Conservation (phyloP, 768 basidiomycete genomes). For the Sistotremastrum niveocremeum region DNA sequence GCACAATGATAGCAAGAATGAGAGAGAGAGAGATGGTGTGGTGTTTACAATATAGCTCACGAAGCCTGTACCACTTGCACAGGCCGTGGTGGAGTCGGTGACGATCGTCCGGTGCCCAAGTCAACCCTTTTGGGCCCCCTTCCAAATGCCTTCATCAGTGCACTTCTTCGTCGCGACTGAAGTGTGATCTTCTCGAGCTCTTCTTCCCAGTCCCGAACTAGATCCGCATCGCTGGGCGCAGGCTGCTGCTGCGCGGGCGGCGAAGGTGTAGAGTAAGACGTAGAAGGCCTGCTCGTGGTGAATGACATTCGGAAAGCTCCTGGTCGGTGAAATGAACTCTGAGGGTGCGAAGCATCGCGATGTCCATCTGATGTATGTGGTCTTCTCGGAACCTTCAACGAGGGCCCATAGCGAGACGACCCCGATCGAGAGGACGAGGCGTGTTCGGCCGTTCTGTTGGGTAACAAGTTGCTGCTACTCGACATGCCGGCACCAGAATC, state of each 20-base stretch:
- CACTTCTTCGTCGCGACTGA: slow-evolving; percentile 34
- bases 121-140: not conserved
- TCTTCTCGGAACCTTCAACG: slow-evolving; percentile 31
- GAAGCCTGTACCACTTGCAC: too few relatives aligned
- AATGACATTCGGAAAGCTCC: slow-evolving; percentile 11
- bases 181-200: slow-evolving; percentile 61
- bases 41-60: too few relatives aligned
- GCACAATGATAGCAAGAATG: too few relatives aligned
- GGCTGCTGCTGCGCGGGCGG: not conserved
- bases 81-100: too few relatives aligned
- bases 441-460: slow-evolving; percentile 7
- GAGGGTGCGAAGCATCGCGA: slow-evolving; percentile 30
- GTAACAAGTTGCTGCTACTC: too few relatives aligned
- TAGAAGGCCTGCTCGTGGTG: slow-evolving; percentile 13
- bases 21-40: too few relatives aligned
- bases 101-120: too few relatives aligned
- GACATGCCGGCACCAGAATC: not conserved
- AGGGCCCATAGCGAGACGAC: not conserved
- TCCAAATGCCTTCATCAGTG: slow-evolving; percentile 21
- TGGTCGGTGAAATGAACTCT: slow-evolving; percentile 3
- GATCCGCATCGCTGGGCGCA: slow-evolving; percentile 17
- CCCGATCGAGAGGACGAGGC: slow-evolving; percentile 18
- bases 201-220: slow-evolving; percentile 59
- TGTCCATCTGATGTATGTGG: slow-evolving; percentile 71
- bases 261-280: slow-evolving; percentile 5